Conservation (phyloP, 495 filamentous ascomycete genomes). For the Hyaloscypha hepaticicola region DNA sequence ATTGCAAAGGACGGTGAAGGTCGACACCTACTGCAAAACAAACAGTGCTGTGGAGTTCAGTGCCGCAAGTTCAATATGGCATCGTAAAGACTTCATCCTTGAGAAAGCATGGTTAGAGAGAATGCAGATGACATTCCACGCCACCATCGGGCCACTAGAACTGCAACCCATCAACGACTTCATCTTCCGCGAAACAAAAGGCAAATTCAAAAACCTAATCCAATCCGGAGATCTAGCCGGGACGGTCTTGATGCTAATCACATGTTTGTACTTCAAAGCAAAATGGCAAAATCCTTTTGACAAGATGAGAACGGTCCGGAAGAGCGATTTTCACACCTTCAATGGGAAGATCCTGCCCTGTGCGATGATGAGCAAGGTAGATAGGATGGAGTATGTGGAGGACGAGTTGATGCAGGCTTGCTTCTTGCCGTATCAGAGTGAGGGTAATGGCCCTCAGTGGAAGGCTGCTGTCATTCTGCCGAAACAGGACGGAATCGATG, state of each 20-base stretch:
- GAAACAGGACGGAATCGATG: not conserved
- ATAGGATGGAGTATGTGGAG: constrained; percentile 6
- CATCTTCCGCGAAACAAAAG: constrained; percentile 3
- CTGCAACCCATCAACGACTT: constrained; percentile 6
- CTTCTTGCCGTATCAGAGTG: constrained; percentile 3
- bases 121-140: not conserved
- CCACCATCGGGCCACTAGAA: not conserved
- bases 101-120: not conserved
- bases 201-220: constrained; percentile 9
- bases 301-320: not conserved
- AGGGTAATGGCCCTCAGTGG: not conserved
- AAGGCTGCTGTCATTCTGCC: constrained; percentile 15
- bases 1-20: not conserved
- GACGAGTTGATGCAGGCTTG: not conserved
- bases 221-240: not conserved
- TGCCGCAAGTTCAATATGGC: not conserved
- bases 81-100: not conserved
- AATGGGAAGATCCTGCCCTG: not conserved
- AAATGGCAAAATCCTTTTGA: constrained; percentile 9
- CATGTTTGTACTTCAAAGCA: constrained; percentile 17
- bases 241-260: not conserved
- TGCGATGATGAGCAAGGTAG: constrained; percentile 3
- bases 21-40: constrained; percentile 2
- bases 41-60: not conserved
- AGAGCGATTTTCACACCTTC: not conserved